Evolutionary conservation across 75 land plant species (phyloP).

Genomic region (Cunninghamia lanceolata): DNA sequence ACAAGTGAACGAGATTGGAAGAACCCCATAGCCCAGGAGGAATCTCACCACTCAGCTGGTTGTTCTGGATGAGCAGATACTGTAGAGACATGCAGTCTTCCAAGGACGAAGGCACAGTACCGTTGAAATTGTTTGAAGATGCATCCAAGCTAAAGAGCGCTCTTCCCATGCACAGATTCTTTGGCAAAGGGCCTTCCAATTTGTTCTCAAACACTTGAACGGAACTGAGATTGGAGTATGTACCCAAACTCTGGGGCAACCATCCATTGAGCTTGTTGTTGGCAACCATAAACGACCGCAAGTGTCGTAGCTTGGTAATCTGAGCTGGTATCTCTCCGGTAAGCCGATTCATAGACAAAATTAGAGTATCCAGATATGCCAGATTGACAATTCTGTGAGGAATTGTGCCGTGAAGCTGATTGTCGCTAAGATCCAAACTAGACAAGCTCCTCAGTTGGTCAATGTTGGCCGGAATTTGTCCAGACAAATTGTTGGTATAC

Average conservation of each 20-base stretch:
- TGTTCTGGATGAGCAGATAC: too few species aligned
- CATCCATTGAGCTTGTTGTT: slow-evolving; percentile 23
- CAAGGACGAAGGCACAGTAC: background rate
- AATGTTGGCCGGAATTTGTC: slow-evolving; percentile 19
- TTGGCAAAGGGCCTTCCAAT: slow-evolving; percentile 22
- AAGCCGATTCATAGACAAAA: slow-evolving; percentile 17
- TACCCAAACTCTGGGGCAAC: background rate
- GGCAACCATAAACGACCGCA: slow-evolving; percentile 11
- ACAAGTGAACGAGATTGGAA: too few species aligned
- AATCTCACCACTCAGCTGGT: too few species aligned
- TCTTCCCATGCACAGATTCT: slow-evolving; percentile 13
- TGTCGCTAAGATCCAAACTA: background rate
- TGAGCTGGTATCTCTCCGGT: slow-evolving; percentile 17
- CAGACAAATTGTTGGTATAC: slow-evolving; percentile 17
- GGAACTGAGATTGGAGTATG: slow-evolving; percentile 10
- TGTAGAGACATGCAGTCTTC: too few species aligned
- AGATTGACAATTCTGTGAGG: slow-evolving; percentile 8
- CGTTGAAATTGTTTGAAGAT: slow-evolving; percentile 17
- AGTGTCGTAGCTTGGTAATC: slow-evolving; percentile 5
- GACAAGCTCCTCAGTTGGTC: background rate
- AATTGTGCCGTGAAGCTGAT: slow-evolving; percentile 15
- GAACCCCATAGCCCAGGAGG: too few species aligned
- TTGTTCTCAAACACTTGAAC: slow-evolving; percentile 22
- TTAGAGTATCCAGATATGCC: background rate
- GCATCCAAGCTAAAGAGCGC: slow-evolving; percentile 2